phyloP scores from a whole-genome alignment of 169 alveolate genomes.

The Plasmodium coatneyi region DNA sequence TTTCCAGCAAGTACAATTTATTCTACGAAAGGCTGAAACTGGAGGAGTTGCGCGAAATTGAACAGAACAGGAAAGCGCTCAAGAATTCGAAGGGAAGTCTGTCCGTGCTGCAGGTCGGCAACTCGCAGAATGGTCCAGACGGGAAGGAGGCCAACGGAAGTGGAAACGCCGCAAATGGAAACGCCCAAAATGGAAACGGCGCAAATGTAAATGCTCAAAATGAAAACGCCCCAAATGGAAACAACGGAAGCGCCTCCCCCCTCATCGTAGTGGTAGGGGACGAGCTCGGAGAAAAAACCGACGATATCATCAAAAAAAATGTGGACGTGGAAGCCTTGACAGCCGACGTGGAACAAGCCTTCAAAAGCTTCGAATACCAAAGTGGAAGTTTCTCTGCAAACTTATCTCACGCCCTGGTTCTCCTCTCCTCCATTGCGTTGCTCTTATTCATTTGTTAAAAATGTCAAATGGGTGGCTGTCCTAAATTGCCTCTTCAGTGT shows the following conservation, averaged over 20 bases:
- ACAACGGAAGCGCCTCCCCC: constrained; percentile 9
- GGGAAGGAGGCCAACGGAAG: neutral
- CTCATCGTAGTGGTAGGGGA: constrained; percentile 46
- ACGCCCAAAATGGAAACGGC: neutral
- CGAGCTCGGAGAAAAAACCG: constrained; percentile 17
- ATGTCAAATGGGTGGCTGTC: neutral
- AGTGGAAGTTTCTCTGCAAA: neutral
- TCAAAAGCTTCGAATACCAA: neutral
- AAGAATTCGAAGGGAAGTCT: constrained; percentile 4
- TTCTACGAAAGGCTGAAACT: constrained; percentile 40
- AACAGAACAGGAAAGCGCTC: constrained; percentile 22
- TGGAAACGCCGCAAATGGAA: neutral
- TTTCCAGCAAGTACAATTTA: constrained; percentile 43
- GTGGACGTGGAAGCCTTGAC: constrained; percentile 18
- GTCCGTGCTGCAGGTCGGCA: constrained; percentile 49
- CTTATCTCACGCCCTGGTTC: constrained; percentile 2
- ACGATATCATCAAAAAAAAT: constrained; percentile 42
- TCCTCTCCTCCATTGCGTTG: neutral
- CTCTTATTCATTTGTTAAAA: constrained; percentile 16
- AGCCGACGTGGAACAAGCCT: constrained; percentile 40
- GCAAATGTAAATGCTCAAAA: neutral
- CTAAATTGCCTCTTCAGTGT: neutral
- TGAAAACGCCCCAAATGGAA: neutral
- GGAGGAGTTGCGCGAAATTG: constrained; percentile 55
- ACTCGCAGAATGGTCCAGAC: constrained; percentile 4